Evolutionary conservation across 2,329 filamentous ascomycete species (phyloP).

Genomic region (Fusarium redolens): DNA sequence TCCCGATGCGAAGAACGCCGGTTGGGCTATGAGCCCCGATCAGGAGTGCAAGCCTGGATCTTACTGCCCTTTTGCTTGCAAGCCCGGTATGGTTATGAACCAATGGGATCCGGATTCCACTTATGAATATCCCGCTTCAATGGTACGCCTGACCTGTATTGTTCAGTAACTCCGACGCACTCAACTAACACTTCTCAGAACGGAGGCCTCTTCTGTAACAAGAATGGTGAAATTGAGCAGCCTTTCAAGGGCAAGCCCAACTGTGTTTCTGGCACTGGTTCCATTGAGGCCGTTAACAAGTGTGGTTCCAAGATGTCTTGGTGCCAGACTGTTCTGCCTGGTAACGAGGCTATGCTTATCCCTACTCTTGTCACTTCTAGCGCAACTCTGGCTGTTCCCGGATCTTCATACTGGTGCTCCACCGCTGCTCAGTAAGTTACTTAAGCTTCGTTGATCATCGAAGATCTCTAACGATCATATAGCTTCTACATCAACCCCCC

Average conservation of each 20-base stretch:
- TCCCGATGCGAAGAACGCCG: slow-evolving; percentile 71
- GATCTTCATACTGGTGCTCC: slow-evolving; percentile 73
- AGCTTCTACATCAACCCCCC: slow-evolving; percentile 85
- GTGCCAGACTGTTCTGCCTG: slow-evolving; percentile 83
- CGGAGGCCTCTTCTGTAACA: slow-evolving; percentile 79
- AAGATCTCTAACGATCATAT: slow-evolving; percentile 46
- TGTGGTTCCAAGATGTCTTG: slow-evolving; percentile 72
- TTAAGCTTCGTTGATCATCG: slow-evolving; percentile 25
- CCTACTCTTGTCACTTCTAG: slow-evolving; percentile 72
- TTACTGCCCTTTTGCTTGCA: slow-evolving; percentile 83
- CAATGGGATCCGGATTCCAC: slow-evolving; percentile 81
- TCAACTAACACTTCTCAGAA: slow-evolving; percentile 59
- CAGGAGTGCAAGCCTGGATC: slow-evolving; percentile 73
- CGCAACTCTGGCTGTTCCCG: slow-evolving; percentile 77
- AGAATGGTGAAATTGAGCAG: slow-evolving; percentile 73
- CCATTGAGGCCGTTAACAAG: slow-evolving; percentile 75
- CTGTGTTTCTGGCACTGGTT: slow-evolving; percentile 75
- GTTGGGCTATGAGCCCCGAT: slow-evolving; percentile 85
- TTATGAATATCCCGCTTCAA: slow-evolving; percentile 77
- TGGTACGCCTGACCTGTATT: slow-evolving; percentile 62
- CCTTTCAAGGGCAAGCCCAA: slow-evolving; percentile 75
- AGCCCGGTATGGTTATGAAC: slow-evolving; percentile 78
- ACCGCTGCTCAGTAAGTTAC: slow-evolving; percentile 78
- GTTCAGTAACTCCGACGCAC: neutral
- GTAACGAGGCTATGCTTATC: slow-evolving; percentile 85